Evolutionary conservation across 2,329 filamentous ascomycete species (phyloP).

Genomic region (Alternaria novae-zelandiae): DNA sequence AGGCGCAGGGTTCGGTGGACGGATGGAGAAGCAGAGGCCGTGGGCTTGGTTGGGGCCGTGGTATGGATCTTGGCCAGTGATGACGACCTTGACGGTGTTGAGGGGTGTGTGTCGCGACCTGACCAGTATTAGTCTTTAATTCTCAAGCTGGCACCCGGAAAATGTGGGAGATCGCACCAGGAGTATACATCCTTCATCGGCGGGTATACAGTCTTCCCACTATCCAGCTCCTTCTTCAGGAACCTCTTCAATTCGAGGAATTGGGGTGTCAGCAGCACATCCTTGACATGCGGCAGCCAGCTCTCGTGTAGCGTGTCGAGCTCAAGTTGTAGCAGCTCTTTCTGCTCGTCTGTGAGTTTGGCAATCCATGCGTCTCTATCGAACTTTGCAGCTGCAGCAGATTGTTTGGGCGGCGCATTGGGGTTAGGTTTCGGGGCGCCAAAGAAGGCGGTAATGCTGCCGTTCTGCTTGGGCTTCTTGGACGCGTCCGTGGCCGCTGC

Average conservation of each 20-base stretch:
- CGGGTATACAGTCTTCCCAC: constrained; percentile 82
- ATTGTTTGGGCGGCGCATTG: constrained; percentile 20
- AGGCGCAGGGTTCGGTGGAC: constrained; percentile 84
- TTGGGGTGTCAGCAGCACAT: constrained; percentile 77
- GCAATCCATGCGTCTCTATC: constrained; percentile 91
- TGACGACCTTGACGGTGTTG: constrained; percentile 85
- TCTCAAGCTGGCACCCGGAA: not conserved
- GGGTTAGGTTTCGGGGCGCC: constrained; percentile 61
- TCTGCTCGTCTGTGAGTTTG: constrained; percentile 80
- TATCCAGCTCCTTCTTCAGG: constrained; percentile 75
- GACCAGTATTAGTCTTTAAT: constrained; percentile 6
- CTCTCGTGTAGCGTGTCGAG: constrained; percentile 90
- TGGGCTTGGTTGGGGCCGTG: constrained; percentile 96
- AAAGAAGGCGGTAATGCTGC: constrained; percentile 90
- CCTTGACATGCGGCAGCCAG: constrained; percentile 88
- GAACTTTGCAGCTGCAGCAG: constrained; percentile 60
- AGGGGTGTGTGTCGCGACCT: constrained; percentile 96
- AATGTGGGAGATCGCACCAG: constrained; percentile 67
- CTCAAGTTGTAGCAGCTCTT: constrained; percentile 80
- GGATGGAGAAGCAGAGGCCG: constrained; percentile 93
- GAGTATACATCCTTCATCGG: constrained; percentile 90
- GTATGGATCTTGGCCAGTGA: constrained; percentile 96
- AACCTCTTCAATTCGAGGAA: constrained; percentile 91
- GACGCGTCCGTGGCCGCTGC: constrained; percentile 53
- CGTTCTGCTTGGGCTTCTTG: constrained; percentile 65